Evolutionary conservation across 129 eudicot genomes (phyloP).

Genomic region (Arctium minus): DNA sequence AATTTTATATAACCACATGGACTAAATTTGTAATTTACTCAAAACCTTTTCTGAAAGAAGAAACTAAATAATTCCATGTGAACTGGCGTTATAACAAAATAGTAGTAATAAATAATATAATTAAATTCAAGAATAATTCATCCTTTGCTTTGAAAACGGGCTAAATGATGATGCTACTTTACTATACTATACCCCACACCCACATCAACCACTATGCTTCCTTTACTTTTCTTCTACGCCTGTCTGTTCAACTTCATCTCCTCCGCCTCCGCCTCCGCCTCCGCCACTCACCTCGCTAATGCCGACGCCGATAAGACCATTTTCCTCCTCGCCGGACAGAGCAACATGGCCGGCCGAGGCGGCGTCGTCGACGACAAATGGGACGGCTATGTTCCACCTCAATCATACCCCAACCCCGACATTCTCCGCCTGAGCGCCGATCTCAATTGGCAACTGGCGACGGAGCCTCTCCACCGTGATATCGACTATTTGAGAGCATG

Average conservation of each 20-base stretch:
- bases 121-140: slow-evolving; percentile 2
- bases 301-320: slow-evolving; percentile 18
- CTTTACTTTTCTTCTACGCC: slow-evolving; percentile 23
- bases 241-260: slow-evolving; percentile 3
- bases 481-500: slow-evolving; percentile 47
- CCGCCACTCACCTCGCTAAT: background rate
- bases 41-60: background rate
- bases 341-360: slow-evolving; percentile 81
- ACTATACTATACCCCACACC: slow-evolving; percentile 20
- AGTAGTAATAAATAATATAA: background rate
- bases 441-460: slow-evolving; percentile 48
- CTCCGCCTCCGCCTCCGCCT: background rate
- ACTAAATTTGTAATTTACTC: too few relatives aligned
- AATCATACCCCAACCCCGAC: slow-evolving; percentile 31
- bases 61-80: background rate
- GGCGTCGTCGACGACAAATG: slow-evolving; percentile 48
- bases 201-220: slow-evolving; percentile 23
- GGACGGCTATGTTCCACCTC: slow-evolving; percentile 53
- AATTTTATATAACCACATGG: too few relatives aligned
- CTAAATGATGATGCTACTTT: slow-evolving; percentile 10
- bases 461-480: slow-evolving; percentile 53
- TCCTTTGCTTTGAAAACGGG: slow-evolving; percentile 11
- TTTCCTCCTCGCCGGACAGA: slow-evolving; percentile 59
- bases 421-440: slow-evolving; percentile 41
- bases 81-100: background rate